A percentile compares a stretch with the other conserved stretches of the same genome.
Conservation (phyloP, 2,329 filamentous ascomycete genomes). For the Phaeoacremonium minimum region DNA sequence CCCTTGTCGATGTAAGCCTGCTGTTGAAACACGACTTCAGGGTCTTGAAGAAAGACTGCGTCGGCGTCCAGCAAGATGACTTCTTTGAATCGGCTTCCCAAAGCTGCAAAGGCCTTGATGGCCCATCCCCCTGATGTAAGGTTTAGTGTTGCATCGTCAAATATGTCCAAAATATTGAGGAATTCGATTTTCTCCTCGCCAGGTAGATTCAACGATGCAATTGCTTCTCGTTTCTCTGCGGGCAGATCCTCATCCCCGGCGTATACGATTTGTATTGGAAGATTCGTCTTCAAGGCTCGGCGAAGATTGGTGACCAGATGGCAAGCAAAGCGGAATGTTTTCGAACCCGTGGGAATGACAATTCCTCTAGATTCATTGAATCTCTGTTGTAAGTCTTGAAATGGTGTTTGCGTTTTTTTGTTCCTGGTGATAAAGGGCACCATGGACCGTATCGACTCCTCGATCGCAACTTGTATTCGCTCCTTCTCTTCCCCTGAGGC, state of each 20-base stretch:
- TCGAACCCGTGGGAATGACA: slow-evolving; percentile 27
- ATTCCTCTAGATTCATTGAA: slow-evolving; percentile 20
- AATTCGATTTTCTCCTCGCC: slow-evolving; percentile 20
- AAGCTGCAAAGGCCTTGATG: slow-evolving; percentile 33
- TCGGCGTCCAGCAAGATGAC: slow-evolving; percentile 34
- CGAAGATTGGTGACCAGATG: slow-evolving; percentile 27
- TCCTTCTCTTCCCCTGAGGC: background rate
- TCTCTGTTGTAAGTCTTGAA: slow-evolving; percentile 11
- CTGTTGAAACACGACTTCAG: slow-evolving; percentile 25
- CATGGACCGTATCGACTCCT: slow-evolving; percentile 10
- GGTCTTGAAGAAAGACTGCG: slow-evolving; percentile 30
- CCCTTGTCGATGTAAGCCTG: slow-evolving; percentile 24
- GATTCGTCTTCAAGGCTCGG: slow-evolving; percentile 17
- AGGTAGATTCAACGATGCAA: slow-evolving; percentile 8
- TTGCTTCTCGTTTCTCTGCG: slow-evolving; percentile 13
- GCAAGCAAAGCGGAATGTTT: slow-evolving; percentile 25
- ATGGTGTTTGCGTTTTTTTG: slow-evolving; percentile 7
- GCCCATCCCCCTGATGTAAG: slow-evolving; percentile 29
- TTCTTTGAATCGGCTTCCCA: slow-evolving; percentile 28
- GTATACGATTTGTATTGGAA: slow-evolving; percentile 31
- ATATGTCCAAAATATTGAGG: slow-evolving; percentile 24
- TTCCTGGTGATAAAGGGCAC: slow-evolving; percentile 19
- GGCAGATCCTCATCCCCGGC: slow-evolving; percentile 27
- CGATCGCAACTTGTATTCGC: slow-evolving; percentile 3
- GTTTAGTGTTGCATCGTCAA: slow-evolving; percentile 23